phyloP scores from a whole-genome alignment of 176 grass and related monocot genomes.

The Musa schizocarpa region DNA sequence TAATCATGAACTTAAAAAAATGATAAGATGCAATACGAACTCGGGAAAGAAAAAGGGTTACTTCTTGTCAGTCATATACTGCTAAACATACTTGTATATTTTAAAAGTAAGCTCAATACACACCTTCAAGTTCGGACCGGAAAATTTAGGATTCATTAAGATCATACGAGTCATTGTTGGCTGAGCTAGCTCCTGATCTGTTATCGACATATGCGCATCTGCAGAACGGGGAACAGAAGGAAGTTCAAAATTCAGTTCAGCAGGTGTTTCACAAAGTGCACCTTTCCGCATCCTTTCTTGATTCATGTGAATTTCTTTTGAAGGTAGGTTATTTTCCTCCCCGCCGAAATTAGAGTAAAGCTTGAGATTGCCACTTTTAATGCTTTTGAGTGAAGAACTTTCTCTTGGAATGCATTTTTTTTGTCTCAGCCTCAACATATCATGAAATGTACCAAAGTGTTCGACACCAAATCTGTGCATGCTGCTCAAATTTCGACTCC shows the following conservation, averaged over 20 bases:
- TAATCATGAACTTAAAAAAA: not conserved
- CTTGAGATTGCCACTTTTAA: not conserved
- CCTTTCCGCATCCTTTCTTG: too few relatives aligned
- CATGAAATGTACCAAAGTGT: not conserved
- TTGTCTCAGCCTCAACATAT: not conserved
- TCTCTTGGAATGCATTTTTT: not conserved
- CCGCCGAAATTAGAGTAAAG: not conserved
- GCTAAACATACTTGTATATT: not conserved
- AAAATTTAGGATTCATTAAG: not conserved
- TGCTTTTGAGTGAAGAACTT: not conserved
- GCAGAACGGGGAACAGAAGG: not conserved
- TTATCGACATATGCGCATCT: not conserved
- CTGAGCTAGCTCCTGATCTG: not conserved
- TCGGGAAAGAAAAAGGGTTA: not conserved
- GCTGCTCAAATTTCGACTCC: not conserved
- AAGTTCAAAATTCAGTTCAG: not conserved
- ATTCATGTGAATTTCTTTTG: too few relatives aligned
- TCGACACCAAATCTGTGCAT: not conserved
- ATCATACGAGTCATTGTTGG: not conserved
- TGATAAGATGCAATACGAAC: not conserved
- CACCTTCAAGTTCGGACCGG: not conserved
- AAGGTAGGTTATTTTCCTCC: not conserved
- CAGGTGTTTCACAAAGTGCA: not conserved
- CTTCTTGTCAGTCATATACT: not conserved
- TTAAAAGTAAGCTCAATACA: not conserved